Conservation (phyloP, 129 eudicot species). For the Flaveria trinervia region DNA sequence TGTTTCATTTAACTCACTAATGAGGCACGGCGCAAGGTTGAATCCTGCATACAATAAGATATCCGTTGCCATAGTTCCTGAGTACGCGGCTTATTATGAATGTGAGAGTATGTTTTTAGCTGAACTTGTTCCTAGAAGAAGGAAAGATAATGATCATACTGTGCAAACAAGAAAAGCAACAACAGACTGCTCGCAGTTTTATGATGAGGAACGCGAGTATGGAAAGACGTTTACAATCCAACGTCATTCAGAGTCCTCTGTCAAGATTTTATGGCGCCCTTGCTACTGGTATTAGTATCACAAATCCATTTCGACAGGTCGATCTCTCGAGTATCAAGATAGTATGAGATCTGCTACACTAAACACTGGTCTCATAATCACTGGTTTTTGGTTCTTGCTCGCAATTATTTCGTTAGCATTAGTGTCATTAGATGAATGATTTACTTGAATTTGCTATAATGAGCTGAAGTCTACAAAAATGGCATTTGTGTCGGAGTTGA, state of each 20-base stretch:
- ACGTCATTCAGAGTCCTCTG: slow-evolving; percentile 5
- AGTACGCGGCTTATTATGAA: background rate
- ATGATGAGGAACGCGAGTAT: background rate
- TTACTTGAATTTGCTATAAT: background rate
- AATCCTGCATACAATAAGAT: slow-evolving; percentile 13
- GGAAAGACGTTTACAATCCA: slow-evolving; percentile 15
- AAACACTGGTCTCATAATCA: background rate
- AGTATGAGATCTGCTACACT: background rate
- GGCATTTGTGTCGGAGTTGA: no score
- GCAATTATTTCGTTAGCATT: background rate
- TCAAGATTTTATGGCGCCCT: slow-evolving; percentile 19
- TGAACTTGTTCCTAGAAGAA: slow-evolving; percentile 20
- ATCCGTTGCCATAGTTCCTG: background rate
- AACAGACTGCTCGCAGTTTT: slow-evolving; percentile 16
- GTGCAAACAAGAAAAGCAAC: slow-evolving; percentile 2
- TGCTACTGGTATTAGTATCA: background rate
- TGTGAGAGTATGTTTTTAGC: slow-evolving; percentile 8
- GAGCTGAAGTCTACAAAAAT: background rate
- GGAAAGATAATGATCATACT: background rate
- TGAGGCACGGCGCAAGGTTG: background rate
- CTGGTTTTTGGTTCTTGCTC: background rate
- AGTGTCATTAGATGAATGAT: background rate
- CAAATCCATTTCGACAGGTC: background rate
- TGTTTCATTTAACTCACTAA: slow-evolving; percentile 18
- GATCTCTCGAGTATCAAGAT: background rate